These are phyloP conservation scores for Aspergillus clavatus DNA, from an alignment of 2,329 filamentous ascomycete genomes.

Conservation along the genomic window DNA sequence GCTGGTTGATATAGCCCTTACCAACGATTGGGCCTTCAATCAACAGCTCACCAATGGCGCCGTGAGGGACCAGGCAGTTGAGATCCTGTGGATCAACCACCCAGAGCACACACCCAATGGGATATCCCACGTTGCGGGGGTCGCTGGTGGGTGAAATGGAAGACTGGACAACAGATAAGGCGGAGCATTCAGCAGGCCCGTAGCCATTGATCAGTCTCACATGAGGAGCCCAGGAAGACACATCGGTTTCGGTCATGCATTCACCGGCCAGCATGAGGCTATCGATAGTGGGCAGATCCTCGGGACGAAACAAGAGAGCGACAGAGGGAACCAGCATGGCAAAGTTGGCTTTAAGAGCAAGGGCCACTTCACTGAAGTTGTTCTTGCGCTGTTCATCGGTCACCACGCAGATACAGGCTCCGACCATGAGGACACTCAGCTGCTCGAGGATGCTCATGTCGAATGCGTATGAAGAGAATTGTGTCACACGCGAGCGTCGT, in stretches of 20 bases:
- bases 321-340: slow-evolving; percentile 54
- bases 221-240: background rate
- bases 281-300: slow-evolving; percentile 29
- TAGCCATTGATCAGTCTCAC: slow-evolving; percentile 5
- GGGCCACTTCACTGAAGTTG: slow-evolving; percentile 19
- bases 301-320: slow-evolving; percentile 30
- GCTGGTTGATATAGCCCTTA: slow-evolving; percentile 36
- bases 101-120: slow-evolving; percentile 23
- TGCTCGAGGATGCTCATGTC: slow-evolving; percentile 32
- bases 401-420: slow-evolving; percentile 44
- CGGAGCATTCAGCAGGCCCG: slow-evolving; percentile 8
- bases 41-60: slow-evolving; percentile 41
- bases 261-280: slow-evolving; percentile 37
- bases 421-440: slow-evolving; percentile 35
- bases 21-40: slow-evolving; percentile 42
- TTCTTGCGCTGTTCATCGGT: slow-evolving; percentile 39
- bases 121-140: slow-evolving; percentile 16
- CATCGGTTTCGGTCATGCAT: slow-evolving; percentile 5
- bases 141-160: background rate
- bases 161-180: background rate
- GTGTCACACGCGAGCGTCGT: slow-evolving; percentile 15
- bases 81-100: slow-evolving; percentile 27
- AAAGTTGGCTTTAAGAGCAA: slow-evolving; percentile 33
- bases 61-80: slow-evolving; percentile 30
- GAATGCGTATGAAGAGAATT: slow-evolving; percentile 39